A percentile compares a stretch with the other conserved stretches of the same genome.
These are phyloP conservation scores for Carex kokanica DNA, from an alignment of 176 grass and related monocot genomes.

Conservation along the genomic window DNA sequence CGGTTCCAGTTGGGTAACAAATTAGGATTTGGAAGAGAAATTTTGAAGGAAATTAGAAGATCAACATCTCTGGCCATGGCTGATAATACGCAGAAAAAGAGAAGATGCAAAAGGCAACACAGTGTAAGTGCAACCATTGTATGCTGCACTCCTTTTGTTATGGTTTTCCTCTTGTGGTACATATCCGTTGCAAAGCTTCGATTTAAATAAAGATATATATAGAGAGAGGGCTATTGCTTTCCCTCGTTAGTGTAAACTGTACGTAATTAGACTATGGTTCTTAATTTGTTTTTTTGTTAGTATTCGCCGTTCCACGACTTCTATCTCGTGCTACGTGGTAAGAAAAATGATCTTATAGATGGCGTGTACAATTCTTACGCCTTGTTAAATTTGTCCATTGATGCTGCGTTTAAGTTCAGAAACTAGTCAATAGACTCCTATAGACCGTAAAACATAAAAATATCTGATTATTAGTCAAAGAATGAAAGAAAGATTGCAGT, in stretches of 20 bases:
- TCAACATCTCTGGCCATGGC: conserved; percentile 36
- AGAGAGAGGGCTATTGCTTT: conserved; percentile 28
- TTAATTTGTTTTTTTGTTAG: conserved; percentile 37
- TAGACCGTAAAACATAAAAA: too few relatives aligned
- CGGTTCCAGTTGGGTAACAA: conserved; percentile 42
- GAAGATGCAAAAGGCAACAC: not conserved
- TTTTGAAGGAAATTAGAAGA: conserved; percentile 66
- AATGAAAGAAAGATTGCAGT: too few relatives aligned
- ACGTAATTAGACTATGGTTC: conserved; percentile 40
- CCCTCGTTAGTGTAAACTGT: conserved; percentile 33
- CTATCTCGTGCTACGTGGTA: conserved; percentile 14
- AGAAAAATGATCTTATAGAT: conserved; percentile 63
- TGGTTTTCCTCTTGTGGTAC: not conserved
- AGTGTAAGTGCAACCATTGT: not conserved
- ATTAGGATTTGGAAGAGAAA: conserved; percentile 30
- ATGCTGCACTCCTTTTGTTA: not conserved
- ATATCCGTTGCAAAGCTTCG: not conserved
- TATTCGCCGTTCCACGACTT: not conserved
- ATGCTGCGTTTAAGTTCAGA: not conserved
- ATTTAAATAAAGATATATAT: not conserved
- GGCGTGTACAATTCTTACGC: conserved; percentile 56
- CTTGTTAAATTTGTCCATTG: conserved; percentile 79
- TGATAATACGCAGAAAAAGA: not conserved
- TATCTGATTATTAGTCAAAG: too few relatives aligned
- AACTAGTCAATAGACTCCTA: not conserved